Conservation (phyloP, 2,329 filamentous ascomycete species). For the Allantophomopsis cytisporea region DNA sequence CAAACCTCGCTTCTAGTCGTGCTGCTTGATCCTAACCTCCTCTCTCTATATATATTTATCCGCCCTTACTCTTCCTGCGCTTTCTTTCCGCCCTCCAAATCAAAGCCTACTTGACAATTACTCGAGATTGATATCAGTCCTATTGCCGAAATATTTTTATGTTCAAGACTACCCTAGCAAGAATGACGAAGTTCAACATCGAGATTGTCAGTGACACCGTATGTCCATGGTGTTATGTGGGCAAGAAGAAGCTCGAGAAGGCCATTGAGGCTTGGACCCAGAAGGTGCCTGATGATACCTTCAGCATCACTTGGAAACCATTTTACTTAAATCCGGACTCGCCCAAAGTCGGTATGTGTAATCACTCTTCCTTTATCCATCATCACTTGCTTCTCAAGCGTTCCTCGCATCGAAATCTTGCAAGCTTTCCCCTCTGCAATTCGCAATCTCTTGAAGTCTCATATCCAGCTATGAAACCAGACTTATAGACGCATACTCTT, state of each 20-base stretch:
- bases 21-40: no score
- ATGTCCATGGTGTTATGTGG: slow-evolving; percentile 71
- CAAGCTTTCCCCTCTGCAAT: no score
- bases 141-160: neutral
- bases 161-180: slow-evolving; percentile 6
- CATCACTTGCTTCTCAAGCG: no score
- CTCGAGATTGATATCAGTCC: no score
- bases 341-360: slow-evolving; percentile 33
- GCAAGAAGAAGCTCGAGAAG: slow-evolving; percentile 59
- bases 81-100: no score
- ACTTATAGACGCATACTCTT: neutral
- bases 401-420: no score
- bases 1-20: no score
- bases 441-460: no score
- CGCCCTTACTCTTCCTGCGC: no score
- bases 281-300: slow-evolving; percentile 53
- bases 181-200: slow-evolving; percentile 65
- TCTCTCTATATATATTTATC: no score
- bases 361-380: neutral
- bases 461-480: no score
- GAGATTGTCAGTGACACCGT: slow-evolving; percentile 71
- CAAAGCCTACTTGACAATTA: no score
- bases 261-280: slow-evolving; percentile 56
- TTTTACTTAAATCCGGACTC: slow-evolving; percentile 66
- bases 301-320: slow-evolving; percentile 61